A percentile compares a stretch with the other conserved stretches of the same genome.
These are phyloP conservation scores for Sarocladium strictum DNA, from an alignment of 2,329 filamentous ascomycete genomes.

Conservation along the genomic window DNA sequence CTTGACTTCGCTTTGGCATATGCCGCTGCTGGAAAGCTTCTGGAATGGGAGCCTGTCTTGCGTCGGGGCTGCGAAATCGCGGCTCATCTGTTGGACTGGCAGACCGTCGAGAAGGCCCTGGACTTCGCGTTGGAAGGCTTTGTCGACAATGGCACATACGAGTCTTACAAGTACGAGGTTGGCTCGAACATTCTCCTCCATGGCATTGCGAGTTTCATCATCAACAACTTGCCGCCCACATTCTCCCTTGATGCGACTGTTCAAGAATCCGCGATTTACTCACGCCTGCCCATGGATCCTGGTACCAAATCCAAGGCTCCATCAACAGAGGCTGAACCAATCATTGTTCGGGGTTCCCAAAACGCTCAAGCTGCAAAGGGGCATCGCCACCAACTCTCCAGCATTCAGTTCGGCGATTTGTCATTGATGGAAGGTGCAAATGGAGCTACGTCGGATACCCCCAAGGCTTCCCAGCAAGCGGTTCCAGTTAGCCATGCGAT, in stretches of 20 bases:
- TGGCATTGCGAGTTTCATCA: constrained; percentile 52
- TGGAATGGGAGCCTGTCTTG: constrained; percentile 50
- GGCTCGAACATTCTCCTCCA: constrained; percentile 49
- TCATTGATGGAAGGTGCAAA: constrained; percentile 28
- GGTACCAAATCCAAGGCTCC: constrained; percentile 12
- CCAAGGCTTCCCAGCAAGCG: constrained; percentile 18
- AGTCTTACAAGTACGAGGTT: constrained; percentile 44
- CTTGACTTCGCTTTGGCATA: constrained; percentile 57
- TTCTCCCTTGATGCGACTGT: constrained; percentile 52
- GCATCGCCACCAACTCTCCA: constrained; percentile 47
- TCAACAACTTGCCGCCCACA: constrained; percentile 51
- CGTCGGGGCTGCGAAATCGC: constrained; percentile 55
- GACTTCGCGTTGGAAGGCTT: constrained; percentile 47
- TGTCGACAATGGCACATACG: constrained; percentile 30
- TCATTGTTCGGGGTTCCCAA: constrained; percentile 29
- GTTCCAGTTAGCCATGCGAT: constrained; percentile 35
- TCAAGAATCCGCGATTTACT: constrained; percentile 27
- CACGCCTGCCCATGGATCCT: constrained; percentile 30
- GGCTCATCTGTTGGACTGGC: constrained; percentile 52
- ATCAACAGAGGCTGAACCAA: constrained; percentile 13
- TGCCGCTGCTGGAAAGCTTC: constrained; percentile 54
- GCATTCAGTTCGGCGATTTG: constrained; percentile 68
- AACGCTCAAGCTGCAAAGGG: constrained; percentile 28
- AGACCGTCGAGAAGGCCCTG: constrained; percentile 54
- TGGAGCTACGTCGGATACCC: constrained; percentile 24